Evolutionary conservation across 768 basidiomycete species (phyloP).

Genomic region (Albatrellus ellisii): DNA sequence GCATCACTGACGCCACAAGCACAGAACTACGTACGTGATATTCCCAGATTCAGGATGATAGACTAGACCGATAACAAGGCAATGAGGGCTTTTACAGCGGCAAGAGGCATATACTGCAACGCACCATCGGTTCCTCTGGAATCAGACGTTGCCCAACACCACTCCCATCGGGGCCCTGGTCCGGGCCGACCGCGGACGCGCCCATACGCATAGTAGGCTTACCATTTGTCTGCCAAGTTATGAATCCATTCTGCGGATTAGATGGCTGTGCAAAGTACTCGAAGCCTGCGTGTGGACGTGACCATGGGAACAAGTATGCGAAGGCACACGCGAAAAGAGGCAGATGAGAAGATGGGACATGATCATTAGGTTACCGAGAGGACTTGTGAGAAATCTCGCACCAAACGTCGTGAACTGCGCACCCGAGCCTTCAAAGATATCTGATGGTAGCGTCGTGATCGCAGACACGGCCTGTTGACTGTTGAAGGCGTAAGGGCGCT

Average conservation of each 20-base stretch:
- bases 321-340: background rate
- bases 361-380: no score
- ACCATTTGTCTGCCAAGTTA: slow-evolving; percentile 66
- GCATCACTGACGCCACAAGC: background rate
- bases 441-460: slow-evolving; percentile 32
- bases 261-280: slow-evolving; percentile 61
- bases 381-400: no score
- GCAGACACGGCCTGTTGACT: slow-evolving; percentile 37
- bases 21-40: slow-evolving; percentile 29
- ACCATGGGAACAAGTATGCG: no score
- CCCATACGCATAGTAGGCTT: slow-evolving; percentile 35
- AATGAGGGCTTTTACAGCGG: no score
- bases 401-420: slow-evolving; percentile 36
- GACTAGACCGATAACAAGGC: slow-evolving; percentile 17
- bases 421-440: slow-evolving; percentile 48
- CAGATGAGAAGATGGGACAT: background rate
- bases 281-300: slow-evolving; percentile 32
- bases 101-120: slow-evolving; percentile 1
- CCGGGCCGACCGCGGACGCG: slow-evolving; percentile 40
- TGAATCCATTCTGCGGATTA: slow-evolving; percentile 40
- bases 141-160: slow-evolving; percentile 49
- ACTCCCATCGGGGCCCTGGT: slow-evolving; percentile 25
- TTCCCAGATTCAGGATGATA: slow-evolving; percentile 50
- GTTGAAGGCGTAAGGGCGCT: background rate
- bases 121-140: slow-evolving; percentile 38